A percentile compares a stretch with the other conserved stretches of the same genome.
Evolutionary conservation across 305 asterid genomes (phyloP).

Genomic region (Fraxinus xanthoxyloides): DNA sequence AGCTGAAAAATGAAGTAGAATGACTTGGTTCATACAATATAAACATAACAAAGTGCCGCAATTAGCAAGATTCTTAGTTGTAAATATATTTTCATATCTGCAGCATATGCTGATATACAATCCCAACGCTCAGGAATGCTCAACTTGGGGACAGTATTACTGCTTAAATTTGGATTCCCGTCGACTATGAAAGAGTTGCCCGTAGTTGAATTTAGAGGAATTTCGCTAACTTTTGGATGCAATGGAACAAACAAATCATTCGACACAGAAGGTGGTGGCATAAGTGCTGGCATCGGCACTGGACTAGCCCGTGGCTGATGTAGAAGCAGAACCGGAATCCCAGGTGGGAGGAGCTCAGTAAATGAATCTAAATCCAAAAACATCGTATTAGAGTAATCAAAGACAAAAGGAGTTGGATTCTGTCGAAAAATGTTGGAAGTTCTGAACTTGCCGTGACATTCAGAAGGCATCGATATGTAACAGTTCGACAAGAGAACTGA

Average conservation of each 20-base stretch:
- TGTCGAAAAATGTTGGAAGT: neutral
- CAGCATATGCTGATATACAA: conserved; percentile 21
- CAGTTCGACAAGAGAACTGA: conserved; percentile 38
- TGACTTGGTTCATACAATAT: neutral
- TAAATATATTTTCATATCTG: neutral
- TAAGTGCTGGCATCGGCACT: conserved; percentile 7
- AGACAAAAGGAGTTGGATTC: too few species aligned
- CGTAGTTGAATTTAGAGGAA: conserved; percentile 6
- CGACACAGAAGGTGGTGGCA: conserved; percentile 23
- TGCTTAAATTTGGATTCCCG: neutral
- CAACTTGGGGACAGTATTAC: conserved; percentile 15
- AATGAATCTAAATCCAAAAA: conserved; percentile 20
- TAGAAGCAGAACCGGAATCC: neutral
- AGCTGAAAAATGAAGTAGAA: neutral
- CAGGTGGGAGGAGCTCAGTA: conserved; percentile 28
- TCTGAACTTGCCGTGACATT: conserved; percentile 36
- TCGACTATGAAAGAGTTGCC: conserved; percentile 17
- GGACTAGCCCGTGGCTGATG: conserved; percentile 15
- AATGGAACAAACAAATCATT: conserved; percentile 19
- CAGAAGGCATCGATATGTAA: conserved; percentile 38
- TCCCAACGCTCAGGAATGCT: conserved; percentile 21
- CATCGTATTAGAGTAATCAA: neutral
- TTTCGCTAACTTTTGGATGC: conserved; percentile 32
- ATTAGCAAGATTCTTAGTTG: conserved; percentile 18
- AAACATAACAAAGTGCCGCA: neutral